These are phyloP conservation scores for Colletotrichum cereale DNA, from an alignment of 2,329 filamentous ascomycete genomes.

Conservation along the genomic window DNA sequence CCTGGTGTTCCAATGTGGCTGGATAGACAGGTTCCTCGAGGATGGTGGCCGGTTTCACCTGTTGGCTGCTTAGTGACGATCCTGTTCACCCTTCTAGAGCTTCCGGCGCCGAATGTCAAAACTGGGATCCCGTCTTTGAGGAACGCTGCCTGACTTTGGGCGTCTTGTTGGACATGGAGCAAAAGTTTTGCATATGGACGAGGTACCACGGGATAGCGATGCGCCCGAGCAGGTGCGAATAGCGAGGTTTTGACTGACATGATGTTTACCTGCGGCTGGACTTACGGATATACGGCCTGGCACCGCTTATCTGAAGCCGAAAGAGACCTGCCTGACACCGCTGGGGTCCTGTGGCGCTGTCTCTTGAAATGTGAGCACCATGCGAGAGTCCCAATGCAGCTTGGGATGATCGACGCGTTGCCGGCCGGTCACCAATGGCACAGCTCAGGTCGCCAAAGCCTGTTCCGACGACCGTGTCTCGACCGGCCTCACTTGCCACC, in stretches of 20 bases:
- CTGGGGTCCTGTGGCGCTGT: slow-evolving; percentile 8
- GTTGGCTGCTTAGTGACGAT: slow-evolving; percentile 2
- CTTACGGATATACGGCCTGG: not conserved
- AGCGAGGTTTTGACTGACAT: not conserved
- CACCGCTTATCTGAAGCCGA: not conserved
- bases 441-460: slow-evolving; percentile 22
- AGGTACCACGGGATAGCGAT: not conserved
- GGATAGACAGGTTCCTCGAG: slow-evolving; percentile 1
- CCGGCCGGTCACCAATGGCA: slow-evolving; percentile 6
- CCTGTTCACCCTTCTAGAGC: slow-evolving; percentile 24
- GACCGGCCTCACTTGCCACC: not conserved
- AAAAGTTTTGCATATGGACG: not conserved
- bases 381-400: slow-evolving; percentile 17
- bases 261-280: not conserved
- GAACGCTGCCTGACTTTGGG: not conserved
- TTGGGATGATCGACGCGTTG: slow-evolving; percentile 28
- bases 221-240: slow-evolving; percentile 1
- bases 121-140: not conserved
- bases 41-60: slow-evolving; percentile 26
- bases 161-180: slow-evolving; percentile 1
- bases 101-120: slow-evolving; percentile 13
- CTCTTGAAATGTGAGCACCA: slow-evolving; percentile 16
- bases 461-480: slow-evolving; percentile 10
- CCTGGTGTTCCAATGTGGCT: not conserved
- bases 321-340: not conserved